A percentile compares a stretch with the other conserved stretches of the same genome.
Conservation (phyloP, 1,284 basidiomycete genomes). For the Agroathelia rolfsii region DNA sequence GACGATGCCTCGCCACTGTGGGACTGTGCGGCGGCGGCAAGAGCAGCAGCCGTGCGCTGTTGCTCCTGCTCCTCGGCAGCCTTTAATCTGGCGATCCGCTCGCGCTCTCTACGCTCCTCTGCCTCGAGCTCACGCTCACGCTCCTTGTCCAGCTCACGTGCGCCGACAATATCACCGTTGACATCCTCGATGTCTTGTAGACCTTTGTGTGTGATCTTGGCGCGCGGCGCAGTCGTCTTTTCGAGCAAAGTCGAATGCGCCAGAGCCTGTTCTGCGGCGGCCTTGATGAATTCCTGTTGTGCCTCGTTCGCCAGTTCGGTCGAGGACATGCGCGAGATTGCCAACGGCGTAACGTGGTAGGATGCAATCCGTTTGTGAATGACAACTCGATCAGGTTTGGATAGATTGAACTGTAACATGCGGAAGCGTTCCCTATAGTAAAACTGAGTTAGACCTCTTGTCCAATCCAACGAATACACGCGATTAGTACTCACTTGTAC, state of each 20-base stretch:
- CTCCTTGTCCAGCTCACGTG: conserved; percentile 45
- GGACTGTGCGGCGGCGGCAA: conserved; percentile 33
- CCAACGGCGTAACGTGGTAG: conserved; percentile 51
- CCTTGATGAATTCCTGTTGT: conserved; percentile 67
- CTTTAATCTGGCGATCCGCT: conserved; percentile 46
- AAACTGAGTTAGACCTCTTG: conserved; percentile 10
- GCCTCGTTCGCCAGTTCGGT: conserved; percentile 81
- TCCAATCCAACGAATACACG: conserved; percentile 5
- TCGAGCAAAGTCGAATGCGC: conserved; percentile 77
- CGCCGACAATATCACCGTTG: conserved; percentile 37
- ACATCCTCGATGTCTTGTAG: conserved; percentile 77
- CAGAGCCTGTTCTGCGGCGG: conserved; percentile 69
- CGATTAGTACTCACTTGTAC: conserved; percentile 58
- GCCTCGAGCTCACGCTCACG: conserved; percentile 42
- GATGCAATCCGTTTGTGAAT: conserved; percentile 70
- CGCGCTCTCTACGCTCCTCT: conserved; percentile 54
- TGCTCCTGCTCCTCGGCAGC: conserved; percentile 32
- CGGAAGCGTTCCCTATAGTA: conserved; percentile 66
- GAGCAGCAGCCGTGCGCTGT: conserved; percentile 34
- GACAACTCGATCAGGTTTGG: conserved; percentile 60
- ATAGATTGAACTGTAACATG: conserved; percentile 74
- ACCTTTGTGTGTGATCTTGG: conserved; percentile 86
- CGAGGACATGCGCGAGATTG: conserved; percentile 73
- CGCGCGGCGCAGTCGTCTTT: conserved; percentile 59
- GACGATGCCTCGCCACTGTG: conserved; percentile 26